A percentile compares a stretch with the other conserved stretches of the same genome.
Conservation (phyloP, 306 rosid genomes). For the Rosa rugosa region DNA sequence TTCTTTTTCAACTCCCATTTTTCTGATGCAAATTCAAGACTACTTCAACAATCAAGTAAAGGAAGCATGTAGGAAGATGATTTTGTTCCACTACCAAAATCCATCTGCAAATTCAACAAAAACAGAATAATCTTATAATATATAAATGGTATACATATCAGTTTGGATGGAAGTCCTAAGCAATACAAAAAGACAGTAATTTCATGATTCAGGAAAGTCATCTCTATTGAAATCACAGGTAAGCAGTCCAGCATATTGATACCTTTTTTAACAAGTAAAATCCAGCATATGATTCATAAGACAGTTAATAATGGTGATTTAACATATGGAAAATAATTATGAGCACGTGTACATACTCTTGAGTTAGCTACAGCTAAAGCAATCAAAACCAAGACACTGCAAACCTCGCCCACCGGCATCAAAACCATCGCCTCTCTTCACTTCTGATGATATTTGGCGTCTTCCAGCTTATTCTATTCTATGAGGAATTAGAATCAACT, state of each 20-base stretch:
- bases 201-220: not conserved
- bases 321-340: not conserved
- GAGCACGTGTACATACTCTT: not conserved
- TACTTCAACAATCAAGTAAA: conserved; percentile 34
- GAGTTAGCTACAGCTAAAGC: not conserved
- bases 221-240: not conserved
- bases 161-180: not conserved
- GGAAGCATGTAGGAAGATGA: conserved; percentile 16
- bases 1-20: conserved; percentile 83
- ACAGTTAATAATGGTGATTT: not conserved
- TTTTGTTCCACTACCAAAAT: conserved; percentile 23
- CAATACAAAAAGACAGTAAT: not conserved
- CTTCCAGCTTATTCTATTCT: not conserved
- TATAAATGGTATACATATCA: not conserved
- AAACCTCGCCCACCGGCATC: not conserved
- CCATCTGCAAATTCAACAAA: conserved; percentile 30
- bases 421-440: not conserved
- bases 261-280: not conserved
- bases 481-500: not conserved
- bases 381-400: not conserved
- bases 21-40: conserved; percentile 31
- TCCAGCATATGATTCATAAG: not conserved
- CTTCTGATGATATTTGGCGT: not conserved
- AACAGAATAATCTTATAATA: not conserved
- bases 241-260: not conserved